Evolutionary conservation across 495 filamentous ascomycete genomes (phyloP).

Genomic region (Bathelium albidoporum): DNA sequence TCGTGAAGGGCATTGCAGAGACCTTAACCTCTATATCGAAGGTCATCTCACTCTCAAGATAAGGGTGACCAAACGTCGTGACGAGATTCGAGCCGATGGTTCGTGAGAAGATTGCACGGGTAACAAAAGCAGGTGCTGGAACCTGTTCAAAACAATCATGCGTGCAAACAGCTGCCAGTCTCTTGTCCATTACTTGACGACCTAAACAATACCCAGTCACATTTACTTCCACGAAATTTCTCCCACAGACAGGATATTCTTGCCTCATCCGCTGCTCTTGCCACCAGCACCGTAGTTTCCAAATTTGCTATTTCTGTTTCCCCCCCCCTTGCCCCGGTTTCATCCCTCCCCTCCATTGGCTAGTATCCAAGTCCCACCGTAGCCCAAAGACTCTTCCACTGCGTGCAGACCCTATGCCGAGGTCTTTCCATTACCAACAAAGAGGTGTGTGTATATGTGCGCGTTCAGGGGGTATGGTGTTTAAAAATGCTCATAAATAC

Average conservation of each 20-base stretch:
- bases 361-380: neutral
- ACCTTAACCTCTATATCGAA: too few relatives aligned
- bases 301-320: neutral
- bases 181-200: constrained; percentile 1
- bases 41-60: too few relatives aligned
- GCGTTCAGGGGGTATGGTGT: neutral
- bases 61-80: too few relatives aligned
- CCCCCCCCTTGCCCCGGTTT: neutral
- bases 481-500: neutral
- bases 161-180: neutral
- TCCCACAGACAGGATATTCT: neutral
- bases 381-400: neutral
- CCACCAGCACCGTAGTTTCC: neutral
- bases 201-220: neutral
- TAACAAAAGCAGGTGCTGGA: too few relatives aligned
- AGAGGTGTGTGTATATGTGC: neutral
- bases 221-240: constrained; percentile 3
- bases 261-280: constrained; percentile 5
- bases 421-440: neutral
- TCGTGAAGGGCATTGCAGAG: too few relatives aligned
- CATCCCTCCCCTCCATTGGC: neutral
- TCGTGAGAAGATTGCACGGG: too few relatives aligned
- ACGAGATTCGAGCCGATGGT: too few relatives aligned
- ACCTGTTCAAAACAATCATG: too few relatives aligned
- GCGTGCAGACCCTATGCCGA: neutral